Base-by-base conservation (phyloP, 208 protist species). In the Trypanosomatidae sp. region DNA sequence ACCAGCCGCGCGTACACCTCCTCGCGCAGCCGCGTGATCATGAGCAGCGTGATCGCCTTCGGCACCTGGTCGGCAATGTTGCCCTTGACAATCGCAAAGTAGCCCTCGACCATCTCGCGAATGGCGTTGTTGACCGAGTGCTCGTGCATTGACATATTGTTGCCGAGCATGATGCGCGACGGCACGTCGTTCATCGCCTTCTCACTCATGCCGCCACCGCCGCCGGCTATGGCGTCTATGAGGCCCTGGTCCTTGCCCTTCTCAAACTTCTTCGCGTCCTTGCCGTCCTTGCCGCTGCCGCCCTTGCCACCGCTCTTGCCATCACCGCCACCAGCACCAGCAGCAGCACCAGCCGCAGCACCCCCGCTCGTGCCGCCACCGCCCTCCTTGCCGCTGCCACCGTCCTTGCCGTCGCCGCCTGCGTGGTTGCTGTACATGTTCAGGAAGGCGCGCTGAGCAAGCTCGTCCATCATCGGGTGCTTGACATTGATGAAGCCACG, bases 1-100 rank as follows among this genome's bases (percentile, higher is more conserved):
- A 99, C 93, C 3, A 99, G 60, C 19, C 87, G 75, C n/a, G 80
- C 91, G 56, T 98, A 96, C 15, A 98, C 71, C 46, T 92, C 72
- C 44, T 82, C 70, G 2, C 85, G 80, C 48, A 92, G 53, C 1
- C 83, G 73, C 8, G 97, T 92, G 39, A 99, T 97, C 53, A 99
- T 85, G 41, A 98, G 97, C 47, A 97, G 80, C 46, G 98, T 98
- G 43, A 98, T 97, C 18, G 91, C 83, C 72, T 99, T 99, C 30
- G 97, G 97, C 6, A 99, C 91, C 49, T 88, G 75, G 55, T 99
- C 97, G 28, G 74, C 52, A 16, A 97, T 73, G 70, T 84, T 93
- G 30, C 76, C 79, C 59, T 93, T 88, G 33, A 95, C 74, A 55
- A 96, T 91, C 5, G 53, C 51, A 38, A 95, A 96, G 68, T 97